Base-by-base conservation (phyloP, 164 flowering plant genomes). In the Saururus chinensis region DNA sequence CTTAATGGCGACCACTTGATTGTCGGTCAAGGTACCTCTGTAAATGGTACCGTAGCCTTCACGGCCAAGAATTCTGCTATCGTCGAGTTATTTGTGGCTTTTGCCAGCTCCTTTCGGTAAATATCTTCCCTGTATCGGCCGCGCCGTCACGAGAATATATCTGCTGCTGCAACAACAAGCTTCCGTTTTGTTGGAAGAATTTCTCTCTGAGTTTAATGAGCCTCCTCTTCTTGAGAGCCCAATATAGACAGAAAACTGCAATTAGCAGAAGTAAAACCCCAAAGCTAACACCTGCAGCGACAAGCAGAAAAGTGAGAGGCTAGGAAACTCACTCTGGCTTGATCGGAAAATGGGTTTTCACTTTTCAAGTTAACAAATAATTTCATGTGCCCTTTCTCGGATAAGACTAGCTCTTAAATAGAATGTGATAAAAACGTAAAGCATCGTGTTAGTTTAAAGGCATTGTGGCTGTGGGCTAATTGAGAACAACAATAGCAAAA, bases 11-110 rank as follows among this genome's bases (percentile, higher is more conserved):
- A 62, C 57, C 9, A 52, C 40, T 30, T 6, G 37, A 30, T 30
- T 30, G 37, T 30, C 37, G 6, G 37, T 2, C 37, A 30, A 30
- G 37, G 23, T 51, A 9, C 64, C 56, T n/a, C 51, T 62, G 21
- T 51, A 52, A 17, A 62, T 56, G 19, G 42, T 52, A 14, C 57
- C 64, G 25, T 51, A 62, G 24, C 64, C 64, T 6, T 42, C 64
- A 4, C 25, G 56, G 37, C 37, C 37, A 30, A 30, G 37, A 6
- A 30, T 30, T 30, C 37, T 30, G 37, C 37, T 30, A 2, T 30
- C 37, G 37, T 2, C 37, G 37, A 30, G 37, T 30, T 30, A 30
- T 30, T 6, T 30, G 37, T 30, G 2, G 37, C 37, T 30, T 30
- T 30, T 2, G 6, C 37, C 6, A 53, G 56, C 56, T 53, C 56